These are phyloP conservation scores for Amylocarpus encephaloides DNA, from an alignment of 2,329 filamentous ascomycete genomes.

Conservation along the genomic window DNA sequence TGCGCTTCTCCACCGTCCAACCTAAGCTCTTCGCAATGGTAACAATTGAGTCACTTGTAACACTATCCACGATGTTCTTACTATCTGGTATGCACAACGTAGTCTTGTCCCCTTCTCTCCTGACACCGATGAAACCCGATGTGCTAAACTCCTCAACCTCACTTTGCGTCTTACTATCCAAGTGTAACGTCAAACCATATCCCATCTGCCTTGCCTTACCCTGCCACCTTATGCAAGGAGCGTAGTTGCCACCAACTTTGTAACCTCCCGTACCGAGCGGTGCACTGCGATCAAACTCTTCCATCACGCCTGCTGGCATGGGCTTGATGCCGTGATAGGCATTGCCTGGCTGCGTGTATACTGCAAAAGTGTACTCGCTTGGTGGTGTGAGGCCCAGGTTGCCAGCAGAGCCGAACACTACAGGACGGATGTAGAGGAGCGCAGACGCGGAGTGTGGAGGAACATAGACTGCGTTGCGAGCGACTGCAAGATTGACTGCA, in stretches of 20 bases:
- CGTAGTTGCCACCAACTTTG: neutral
- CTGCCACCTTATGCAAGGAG: neutral
- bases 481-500: neutral
- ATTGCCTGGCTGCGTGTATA: neutral
- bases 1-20: neutral
- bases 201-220: neutral
- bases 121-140: neutral
- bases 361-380: neutral
- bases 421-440: neutral
- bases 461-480: neutral
- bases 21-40: neutral
- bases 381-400: neutral
- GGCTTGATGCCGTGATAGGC: neutral
- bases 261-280: neutral
- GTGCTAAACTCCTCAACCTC: neutral
- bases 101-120: neutral
- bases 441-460: neutral
- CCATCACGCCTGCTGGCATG: neutral
- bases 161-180: neutral
- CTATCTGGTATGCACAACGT: neutral
- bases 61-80: neutral
- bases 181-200: neutral
- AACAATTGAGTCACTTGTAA: neutral
- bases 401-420: neutral
- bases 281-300: neutral